These are phyloP conservation scores for Monascus ruber DNA, from an alignment of 2,329 filamentous ascomycete genomes.

Conservation along the genomic window DNA sequence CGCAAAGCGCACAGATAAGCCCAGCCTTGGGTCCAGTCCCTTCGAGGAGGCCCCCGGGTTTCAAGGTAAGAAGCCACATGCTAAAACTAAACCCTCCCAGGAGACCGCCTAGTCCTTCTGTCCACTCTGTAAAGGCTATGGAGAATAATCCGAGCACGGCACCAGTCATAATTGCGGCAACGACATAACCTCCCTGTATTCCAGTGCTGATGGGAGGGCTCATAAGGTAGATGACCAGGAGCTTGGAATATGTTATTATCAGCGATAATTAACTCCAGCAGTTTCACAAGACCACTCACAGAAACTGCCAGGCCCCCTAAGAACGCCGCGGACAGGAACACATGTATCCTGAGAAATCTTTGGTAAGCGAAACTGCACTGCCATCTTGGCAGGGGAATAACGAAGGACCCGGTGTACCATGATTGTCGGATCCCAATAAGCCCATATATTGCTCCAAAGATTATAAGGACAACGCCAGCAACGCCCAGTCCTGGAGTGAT, in stretches of 20 bases:
- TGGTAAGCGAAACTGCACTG: constrained; percentile 6
- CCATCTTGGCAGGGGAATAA: neutral
- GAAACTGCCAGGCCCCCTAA: constrained; percentile 61
- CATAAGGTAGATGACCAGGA: constrained; percentile 85
- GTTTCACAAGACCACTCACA: constrained; percentile 23
- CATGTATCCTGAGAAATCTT: constrained; percentile 46
- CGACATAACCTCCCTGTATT: constrained; percentile 76
- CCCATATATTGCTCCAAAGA: constrained; percentile 58
- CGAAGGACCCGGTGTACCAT: constrained; percentile 32
- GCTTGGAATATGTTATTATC: constrained; percentile 14
- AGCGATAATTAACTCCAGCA: neutral
- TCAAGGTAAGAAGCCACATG: constrained; percentile 83
- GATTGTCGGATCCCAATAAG: constrained; percentile 74
- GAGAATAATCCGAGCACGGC: constrained; percentile 61
- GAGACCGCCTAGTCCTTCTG: constrained; percentile 74
- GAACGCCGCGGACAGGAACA: constrained; percentile 69
- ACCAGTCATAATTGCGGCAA: constrained; percentile 63
- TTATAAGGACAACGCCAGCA: constrained; percentile 63
- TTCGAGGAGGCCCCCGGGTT: constrained; percentile 61
- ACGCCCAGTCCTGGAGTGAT: constrained; percentile 76
- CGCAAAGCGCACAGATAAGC: constrained; percentile 63
- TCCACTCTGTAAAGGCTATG: constrained; percentile 71
- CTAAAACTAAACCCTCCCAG: constrained; percentile 73
- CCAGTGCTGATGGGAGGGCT: constrained; percentile 61
- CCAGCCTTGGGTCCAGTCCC: constrained; percentile 53